Conservation (phyloP, 208 protist genomes). For the Wallacemonas sp. region DNA sequence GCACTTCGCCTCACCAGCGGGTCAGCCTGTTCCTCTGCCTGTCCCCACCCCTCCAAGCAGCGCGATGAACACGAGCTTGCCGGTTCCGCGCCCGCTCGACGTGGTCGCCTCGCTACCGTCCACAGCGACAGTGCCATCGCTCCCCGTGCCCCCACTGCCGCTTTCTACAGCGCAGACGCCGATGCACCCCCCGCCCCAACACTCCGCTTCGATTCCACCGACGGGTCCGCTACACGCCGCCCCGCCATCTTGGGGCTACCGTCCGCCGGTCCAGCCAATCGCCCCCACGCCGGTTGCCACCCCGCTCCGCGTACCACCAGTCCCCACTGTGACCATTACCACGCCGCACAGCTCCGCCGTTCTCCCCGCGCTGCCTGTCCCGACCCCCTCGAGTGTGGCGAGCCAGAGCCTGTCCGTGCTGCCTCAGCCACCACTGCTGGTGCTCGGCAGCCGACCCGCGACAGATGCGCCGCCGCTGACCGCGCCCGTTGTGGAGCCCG, state of each 20-base stretch:
- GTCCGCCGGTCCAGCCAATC: slow-evolving; percentile 4
- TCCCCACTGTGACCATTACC: slow-evolving; percentile 1
- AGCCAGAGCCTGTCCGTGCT: slow-evolving; percentile 10
- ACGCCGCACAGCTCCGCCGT: slow-evolving; percentile 5
- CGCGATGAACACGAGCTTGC: background rate
- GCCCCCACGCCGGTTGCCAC: background rate
- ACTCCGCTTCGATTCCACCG: slow-evolving; percentile 6
- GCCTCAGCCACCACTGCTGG: background rate
- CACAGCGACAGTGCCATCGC: background rate
- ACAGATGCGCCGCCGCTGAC: background rate
- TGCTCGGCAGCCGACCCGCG: background rate
- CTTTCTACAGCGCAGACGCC: background rate
- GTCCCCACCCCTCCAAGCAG: slow-evolving; percentile 20
- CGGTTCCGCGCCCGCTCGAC: background rate
- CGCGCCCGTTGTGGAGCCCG: too few species aligned
- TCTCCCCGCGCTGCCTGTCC: background rate
- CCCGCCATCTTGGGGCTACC: too few species aligned
- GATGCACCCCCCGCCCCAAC: background rate
- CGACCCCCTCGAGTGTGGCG: background rate
- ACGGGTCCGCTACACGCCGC: background rate
- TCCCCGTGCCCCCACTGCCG: background rate
- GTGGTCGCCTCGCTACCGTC: background rate
- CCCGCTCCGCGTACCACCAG: background rate
- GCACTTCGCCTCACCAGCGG: background rate
- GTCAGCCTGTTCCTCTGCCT: slow-evolving; percentile 6